Conservation (phyloP, 2,329 filamentous ascomycete species). For the Verticillium zaregamsianum region DNA sequence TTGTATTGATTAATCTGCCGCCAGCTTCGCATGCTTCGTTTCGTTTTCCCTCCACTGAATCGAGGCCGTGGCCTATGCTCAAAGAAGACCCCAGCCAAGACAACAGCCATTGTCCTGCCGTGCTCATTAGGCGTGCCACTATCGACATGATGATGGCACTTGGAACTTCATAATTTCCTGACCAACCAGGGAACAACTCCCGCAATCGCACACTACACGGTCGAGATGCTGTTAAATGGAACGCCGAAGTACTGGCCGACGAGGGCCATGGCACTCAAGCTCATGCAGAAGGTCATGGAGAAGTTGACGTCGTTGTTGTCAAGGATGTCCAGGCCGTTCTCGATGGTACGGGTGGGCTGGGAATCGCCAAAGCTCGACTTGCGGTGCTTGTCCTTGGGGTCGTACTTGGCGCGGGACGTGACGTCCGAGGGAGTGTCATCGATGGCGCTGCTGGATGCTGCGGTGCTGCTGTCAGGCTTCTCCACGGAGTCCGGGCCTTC, state of each 20-base stretch:
- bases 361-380: slow-evolving; percentile 49
- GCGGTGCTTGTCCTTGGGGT: slow-evolving; percentile 42
- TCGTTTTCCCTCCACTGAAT: no score
- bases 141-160: neutral
- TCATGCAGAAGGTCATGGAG: slow-evolving; percentile 82
- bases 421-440: slow-evolving; percentile 19
- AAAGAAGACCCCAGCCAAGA: no score
- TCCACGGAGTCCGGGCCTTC: slow-evolving; percentile 40
- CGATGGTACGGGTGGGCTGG: slow-evolving; percentile 58
- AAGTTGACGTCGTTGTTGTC: slow-evolving; percentile 98
- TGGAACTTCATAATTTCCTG: neutral
- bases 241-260: slow-evolving; percentile 59
- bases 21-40: no score
- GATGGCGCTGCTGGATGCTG: slow-evolving; percentile 12
- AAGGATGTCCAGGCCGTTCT: slow-evolving; percentile 68
- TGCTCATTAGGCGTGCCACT: no score
- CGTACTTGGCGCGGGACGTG: slow-evolving; percentile 25
- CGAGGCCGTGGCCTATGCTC: no score
- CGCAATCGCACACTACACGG: neutral
- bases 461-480: slow-evolving; percentile 17
- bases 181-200: neutral
- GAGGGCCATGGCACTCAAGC: slow-evolving; percentile 67
- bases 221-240: slow-evolving; percentile 38
- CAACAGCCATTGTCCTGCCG: no score
- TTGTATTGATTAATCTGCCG: no score